Evolutionary conservation across 805 yeast genomes (phyloP).

Genomic region (Nakazawaea wickerhamii): DNA sequence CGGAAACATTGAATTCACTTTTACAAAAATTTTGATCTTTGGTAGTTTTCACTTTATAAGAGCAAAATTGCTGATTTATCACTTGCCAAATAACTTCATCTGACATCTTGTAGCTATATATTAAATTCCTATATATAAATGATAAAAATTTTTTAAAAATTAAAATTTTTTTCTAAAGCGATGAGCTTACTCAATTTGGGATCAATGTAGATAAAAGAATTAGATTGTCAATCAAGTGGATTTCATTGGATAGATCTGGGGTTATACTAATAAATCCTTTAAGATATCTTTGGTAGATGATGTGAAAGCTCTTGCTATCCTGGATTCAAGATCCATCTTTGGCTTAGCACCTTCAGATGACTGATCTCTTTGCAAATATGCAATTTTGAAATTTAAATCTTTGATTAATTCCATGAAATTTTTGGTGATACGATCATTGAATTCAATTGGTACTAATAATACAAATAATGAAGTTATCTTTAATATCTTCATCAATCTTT

Average conservation of each 20-base stretch:
- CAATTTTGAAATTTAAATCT: constrained; percentile 4
- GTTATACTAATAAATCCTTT: constrained; percentile 8
- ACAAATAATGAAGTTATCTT: constrained; percentile 5
- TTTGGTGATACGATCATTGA: constrained; percentile 5
- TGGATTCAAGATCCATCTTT: constrained; percentile 10
- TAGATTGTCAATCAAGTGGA: neutral
- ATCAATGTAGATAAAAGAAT: too few relatives aligned
- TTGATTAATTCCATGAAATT: neutral
- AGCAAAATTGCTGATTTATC: constrained; percentile 91
- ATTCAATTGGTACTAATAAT: constrained; percentile 8
- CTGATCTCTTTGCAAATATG: neutral
- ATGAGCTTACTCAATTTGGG: constrained; percentile 3
- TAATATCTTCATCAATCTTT: neutral
- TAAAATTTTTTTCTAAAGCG: neutral
- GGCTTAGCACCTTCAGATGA: neutral
- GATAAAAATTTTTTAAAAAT: neutral
- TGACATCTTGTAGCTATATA: constrained; percentile 28
- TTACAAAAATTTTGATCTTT: constrained; percentile 90
- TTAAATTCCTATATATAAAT: neutral
- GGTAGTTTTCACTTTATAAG: constrained; percentile 85
- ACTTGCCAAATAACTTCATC: constrained; percentile 96
- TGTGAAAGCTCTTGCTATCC: constrained; percentile 10
- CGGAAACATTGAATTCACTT: constrained; percentile 92
- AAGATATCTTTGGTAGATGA: constrained; percentile 12
- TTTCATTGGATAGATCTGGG: neutral